Conservation (phyloP, 306 rosid genomes). For the Prunus fruticosa region DNA sequence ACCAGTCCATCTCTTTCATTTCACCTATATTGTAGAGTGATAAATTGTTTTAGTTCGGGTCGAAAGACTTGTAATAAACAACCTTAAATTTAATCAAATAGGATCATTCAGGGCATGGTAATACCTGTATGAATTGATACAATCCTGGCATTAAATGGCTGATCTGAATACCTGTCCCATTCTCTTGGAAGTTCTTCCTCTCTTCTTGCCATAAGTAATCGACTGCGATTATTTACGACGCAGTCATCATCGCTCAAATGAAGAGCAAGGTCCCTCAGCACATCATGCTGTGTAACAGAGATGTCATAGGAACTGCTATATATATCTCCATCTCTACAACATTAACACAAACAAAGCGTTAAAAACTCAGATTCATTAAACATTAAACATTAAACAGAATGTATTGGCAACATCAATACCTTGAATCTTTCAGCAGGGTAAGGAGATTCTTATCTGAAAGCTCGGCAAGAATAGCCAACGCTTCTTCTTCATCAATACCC, state of each 20-base stretch:
- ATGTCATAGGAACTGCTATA: slow-evolving; percentile 74
- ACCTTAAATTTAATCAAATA: not conserved
- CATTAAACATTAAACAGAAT: not conserved
- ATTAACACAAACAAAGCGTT: slow-evolving; percentile 20
- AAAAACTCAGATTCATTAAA: not conserved
- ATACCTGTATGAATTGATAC: slow-evolving; percentile 90
- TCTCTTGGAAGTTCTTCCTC: slow-evolving; percentile 65
- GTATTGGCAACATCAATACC: slow-evolving; percentile 34
- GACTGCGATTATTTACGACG: slow-evolving; percentile 41
- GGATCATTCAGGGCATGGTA: not conserved
- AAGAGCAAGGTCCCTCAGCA: slow-evolving; percentile 78
- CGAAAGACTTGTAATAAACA: not conserved
- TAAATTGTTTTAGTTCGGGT: not conserved
- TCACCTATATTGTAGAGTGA: slow-evolving; percentile 47
- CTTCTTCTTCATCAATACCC: slow-evolving; percentile 62
- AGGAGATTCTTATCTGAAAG: slow-evolving; percentile 82
- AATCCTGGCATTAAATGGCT: slow-evolving; percentile 63
- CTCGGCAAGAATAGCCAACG: slow-evolving; percentile 74
- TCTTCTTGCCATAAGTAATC: slow-evolving; percentile 80
- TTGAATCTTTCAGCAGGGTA: slow-evolving; percentile 64
- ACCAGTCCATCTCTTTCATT: slow-evolving; percentile 84
- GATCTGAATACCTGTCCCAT: slow-evolving; percentile 57
- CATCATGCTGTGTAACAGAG: slow-evolving; percentile 82
- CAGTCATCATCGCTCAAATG: slow-evolving; percentile 46
- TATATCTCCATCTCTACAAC: slow-evolving; percentile 59